These are phyloP conservation scores for Xerocomus brunneocitrinus DNA, from an alignment of 768 basidiomycete genomes.

Conservation along the genomic window DNA sequence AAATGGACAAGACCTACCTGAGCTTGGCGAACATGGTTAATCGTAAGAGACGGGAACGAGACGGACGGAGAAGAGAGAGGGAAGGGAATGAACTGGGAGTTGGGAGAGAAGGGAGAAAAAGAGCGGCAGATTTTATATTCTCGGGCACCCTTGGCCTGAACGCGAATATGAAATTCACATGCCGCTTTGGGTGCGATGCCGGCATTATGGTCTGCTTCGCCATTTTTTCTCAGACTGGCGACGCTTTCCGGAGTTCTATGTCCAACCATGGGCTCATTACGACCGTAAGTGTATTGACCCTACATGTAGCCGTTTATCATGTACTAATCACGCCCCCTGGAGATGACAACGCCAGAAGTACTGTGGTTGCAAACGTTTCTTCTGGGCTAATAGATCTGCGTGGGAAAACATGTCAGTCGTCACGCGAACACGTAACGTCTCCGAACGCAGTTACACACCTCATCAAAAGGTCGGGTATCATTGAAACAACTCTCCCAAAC, in stretches of 20 bases:
- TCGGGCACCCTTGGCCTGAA: slow-evolving; percentile 1
- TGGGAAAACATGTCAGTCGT: slow-evolving; percentile 13
- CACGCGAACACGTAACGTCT: neutral
- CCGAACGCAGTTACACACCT: slow-evolving; percentile 60
- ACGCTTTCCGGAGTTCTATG: slow-evolving; percentile 7
- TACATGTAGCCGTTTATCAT: neutral
- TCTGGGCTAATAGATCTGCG: slow-evolving; percentile 30
- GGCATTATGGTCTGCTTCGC: slow-evolving; percentile 8
- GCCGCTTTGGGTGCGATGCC: slow-evolving; percentile 18
- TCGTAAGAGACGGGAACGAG: slow-evolving; percentile 11
- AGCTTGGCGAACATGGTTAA: slow-evolving; percentile 50
- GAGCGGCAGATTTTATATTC: slow-evolving; percentile 21
- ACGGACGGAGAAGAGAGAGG: slow-evolving; percentile 10
- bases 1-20: slow-evolving; percentile 32
- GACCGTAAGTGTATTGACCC: neutral
- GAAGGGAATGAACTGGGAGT: slow-evolving; percentile 13
- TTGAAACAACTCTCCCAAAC: slow-evolving; percentile 96
- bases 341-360: neutral
- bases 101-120: neutral
- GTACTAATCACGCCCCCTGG: neutral
- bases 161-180: slow-evolving; percentile 19
- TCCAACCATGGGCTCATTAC: slow-evolving; percentile 3
- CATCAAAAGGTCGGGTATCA: slow-evolving; percentile 96
- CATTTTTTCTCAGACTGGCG: slow-evolving; percentile 13
- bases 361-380: neutral